Evolutionary conservation across 2,329 filamentous ascomycete species (phyloP), one percentile per base, ranked within the genome.

Genomic region (Calonectria henricotiae): DNA sequence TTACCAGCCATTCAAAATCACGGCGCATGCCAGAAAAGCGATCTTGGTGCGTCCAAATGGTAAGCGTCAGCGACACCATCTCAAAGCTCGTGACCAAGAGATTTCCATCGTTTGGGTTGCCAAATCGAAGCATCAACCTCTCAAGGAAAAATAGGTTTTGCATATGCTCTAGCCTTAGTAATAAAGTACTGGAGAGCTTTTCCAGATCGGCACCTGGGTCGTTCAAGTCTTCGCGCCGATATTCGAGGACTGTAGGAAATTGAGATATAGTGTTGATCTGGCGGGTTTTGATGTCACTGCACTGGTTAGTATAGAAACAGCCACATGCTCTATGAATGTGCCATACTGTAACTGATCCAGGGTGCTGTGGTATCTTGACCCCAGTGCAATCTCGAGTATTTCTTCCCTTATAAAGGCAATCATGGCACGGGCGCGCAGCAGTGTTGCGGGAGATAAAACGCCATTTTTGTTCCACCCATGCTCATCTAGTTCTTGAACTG

Each of bases 91-190:
- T 82, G 1, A 82, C 77, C 7, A 88, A 76, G 11, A 87, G 78
- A 15, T 84, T 80, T 0, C 82, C 82, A 9, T 82, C 79, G 9
- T 82, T 80, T 0, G 79, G 73, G 13, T 82, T 78, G 0, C 83
- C 81, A 3, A 80, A 78, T 20, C 87, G 88, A 25, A 87, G 82
- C 9, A 91, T 79, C 0, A 91, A 83, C 17, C 90, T 83, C 67
- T 91, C 87, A 6, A 90, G 80, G 11, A 91, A 85, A 68, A 92
- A 90, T 3, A 88, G 81, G 44, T 90, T 90, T 47, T 90, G 86
- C 0, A 90, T 78, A 54, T 88, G 85, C 25, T 86, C 84, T 2
- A 89, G 81, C 2, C 83, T 82, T 1, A 88, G 78, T 1, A 90
- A 76, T 15, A 88, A 82, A 2, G 86, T 80, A 5, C 82, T 80